Evolutionary conservation across 2,329 filamentous ascomycete genomes (phyloP), one percentile per base, ranked within the genome.

Genomic region (Penicillium sp.): DNA sequence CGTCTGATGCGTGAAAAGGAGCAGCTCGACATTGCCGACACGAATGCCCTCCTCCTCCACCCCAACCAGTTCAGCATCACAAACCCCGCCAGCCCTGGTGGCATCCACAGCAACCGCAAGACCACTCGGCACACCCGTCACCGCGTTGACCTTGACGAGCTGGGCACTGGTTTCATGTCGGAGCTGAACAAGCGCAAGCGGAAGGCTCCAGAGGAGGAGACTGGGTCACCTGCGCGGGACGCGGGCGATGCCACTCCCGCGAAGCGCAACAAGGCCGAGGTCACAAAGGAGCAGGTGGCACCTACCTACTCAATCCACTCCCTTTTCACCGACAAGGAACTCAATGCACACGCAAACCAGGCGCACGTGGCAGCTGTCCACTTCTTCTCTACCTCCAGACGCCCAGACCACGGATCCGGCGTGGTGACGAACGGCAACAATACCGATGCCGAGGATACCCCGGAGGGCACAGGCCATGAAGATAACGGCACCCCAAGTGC

Each of bases 301-400:
- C 78, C 84, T 2, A 77, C 81, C 5, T 87, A 86, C 72, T 86
- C 83, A 8, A 80, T 88, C 56, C 81, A 87, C 56, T 80, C 82
- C n/a, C 77, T 88, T 17, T 88, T 88, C 69, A 88, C 84, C 3
- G 85, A 88, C 60, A 88, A 87, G 74, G 86, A 88, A 71, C 80
- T 88, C 53, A 81, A 81, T 51, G 77, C 84, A 70, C 83, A 85
- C 55, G 85, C 84, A 59, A 86, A 86, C 64, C 80, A 82, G 46
- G 86, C 86, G 3, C 83, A 85, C 50, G 77, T 83, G 31, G 85
- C 84, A 6, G 82, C 86, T 0, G 79, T 82, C 4, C 78, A 80
- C 61, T 80, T 80, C 73, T 86, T 88, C 71, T 80, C 83, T 55
- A 83, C 84, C 56, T 82, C 82, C n/a, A 76, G 75, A 60, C 73